Conservation (phyloP, 306 rosid genomes). For the Quercus variabilis region DNA sequence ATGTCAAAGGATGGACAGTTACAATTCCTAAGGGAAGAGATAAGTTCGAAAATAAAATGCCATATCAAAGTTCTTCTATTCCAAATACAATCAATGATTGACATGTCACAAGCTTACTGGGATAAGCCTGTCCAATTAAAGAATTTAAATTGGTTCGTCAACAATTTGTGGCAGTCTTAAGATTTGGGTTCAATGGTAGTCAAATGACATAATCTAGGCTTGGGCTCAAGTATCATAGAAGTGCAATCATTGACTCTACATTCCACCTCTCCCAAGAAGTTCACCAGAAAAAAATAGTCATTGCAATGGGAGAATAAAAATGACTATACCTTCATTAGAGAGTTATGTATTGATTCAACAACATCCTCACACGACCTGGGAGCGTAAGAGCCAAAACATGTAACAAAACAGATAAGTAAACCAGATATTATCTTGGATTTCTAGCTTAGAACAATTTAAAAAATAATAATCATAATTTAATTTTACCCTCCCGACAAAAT, state of each 20-base stretch:
- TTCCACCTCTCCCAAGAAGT: conserved; percentile 1
- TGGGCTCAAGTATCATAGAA: not conserved
- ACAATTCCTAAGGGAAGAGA: too few relatives aligned
- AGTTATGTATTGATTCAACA: conserved; percentile 83
- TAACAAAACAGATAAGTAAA: conserved; percentile 16
- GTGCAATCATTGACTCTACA: not conserved
- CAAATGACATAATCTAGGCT: not conserved
- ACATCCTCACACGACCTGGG: conserved; percentile 93
- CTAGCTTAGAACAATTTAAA: conserved; percentile 3
- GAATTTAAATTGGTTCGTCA: not conserved
- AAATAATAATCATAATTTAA: not conserved
- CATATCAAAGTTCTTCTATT: not conserved
- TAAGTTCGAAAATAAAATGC: not conserved
- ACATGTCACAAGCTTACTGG: not conserved
- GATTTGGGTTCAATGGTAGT: not conserved
- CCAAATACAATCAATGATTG: not conserved
- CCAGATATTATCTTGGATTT: conserved; percentile 4
- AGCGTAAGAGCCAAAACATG: conserved; percentile 13
- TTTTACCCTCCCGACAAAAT: conserved; percentile 95
- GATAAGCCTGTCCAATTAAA: not conserved
- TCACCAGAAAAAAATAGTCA: conserved; percentile 4
- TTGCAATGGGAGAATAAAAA: conserved; percentile 16
- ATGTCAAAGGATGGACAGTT: not conserved
- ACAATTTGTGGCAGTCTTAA: not conserved
- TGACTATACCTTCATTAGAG: conserved; percentile 67